Conservation (phyloP, 495 filamentous ascomycete species). For the Tuber melanosporum region DNA sequence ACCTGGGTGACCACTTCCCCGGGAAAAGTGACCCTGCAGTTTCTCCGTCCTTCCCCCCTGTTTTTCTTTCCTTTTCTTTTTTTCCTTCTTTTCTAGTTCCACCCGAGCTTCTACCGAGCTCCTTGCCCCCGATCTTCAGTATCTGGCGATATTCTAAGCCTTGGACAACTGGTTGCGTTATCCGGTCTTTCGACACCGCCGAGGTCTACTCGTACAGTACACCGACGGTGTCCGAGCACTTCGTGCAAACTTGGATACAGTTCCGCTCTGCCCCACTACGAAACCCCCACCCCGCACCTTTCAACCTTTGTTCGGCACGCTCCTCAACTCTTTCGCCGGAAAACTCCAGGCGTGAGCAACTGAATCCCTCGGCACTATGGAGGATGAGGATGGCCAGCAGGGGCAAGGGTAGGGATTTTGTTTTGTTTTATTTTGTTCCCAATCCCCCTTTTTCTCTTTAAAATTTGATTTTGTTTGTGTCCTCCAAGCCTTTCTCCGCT, state of each 20-base stretch:
- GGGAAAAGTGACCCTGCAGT: background rate
- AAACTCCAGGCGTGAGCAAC: background rate
- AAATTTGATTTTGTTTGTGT: background rate
- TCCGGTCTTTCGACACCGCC: background rate
- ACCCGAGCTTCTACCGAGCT: background rate
- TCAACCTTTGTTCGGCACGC: background rate
- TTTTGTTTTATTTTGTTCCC: background rate
- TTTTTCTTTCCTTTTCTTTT: background rate
- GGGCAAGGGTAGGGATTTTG: background rate
- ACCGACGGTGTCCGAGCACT: background rate
- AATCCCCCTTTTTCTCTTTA: background rate
- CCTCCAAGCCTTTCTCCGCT: background rate
- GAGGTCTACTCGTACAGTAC: background rate
- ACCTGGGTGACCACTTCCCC: background rate
- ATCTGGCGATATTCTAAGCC: background rate
- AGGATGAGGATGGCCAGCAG: conserved; percentile 3
- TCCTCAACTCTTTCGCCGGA: background rate
- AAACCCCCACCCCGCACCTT: background rate
- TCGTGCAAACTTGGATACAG: background rate
- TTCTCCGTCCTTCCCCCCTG: background rate
- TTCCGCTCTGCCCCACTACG: background rate
- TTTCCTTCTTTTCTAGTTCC: background rate
- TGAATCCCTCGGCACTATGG: background rate
- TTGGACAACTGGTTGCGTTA: background rate
- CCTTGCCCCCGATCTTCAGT: background rate